Base-by-base conservation (phyloP, 495 filamentous ascomycete genomes). In the Niebla homalea region DNA sequence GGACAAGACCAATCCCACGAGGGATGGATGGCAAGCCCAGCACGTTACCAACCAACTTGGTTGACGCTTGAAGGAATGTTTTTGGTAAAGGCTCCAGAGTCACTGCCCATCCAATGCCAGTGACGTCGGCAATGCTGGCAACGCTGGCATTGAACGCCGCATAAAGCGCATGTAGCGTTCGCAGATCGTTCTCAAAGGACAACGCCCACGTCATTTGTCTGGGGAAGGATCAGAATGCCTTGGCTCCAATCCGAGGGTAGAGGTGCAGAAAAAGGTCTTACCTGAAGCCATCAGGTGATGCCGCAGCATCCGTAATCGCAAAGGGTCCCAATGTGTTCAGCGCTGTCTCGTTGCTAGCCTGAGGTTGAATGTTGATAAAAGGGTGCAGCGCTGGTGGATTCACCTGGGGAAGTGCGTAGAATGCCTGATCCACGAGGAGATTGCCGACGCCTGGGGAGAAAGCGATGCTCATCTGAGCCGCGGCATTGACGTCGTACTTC, bases 401-500 rank as follows among this genome's bases (percentile, higher is more conserved):
- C 5, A 26, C 41, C 7, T 20, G 25, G 6, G 45, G 51, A 8
- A 40, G 8, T 4, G 44, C 26, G 14, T 48, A 48, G 21, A 48
- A 16, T 16, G 20, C 19, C 15, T 5, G 15, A 4, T 20, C 4
- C 5, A 39, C 35, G 16, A 39, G 12, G 18, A 49, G 7, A 12
- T n/a, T 40, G 18, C 43, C 43, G n/a, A 29, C 25, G 43, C 22
- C 26, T 29, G 43, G 22, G 15, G 43, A 12, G 25, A 32, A n/a
- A 46, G 20, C 43, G 21, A 45, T 45, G 25, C 29, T 46, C 29
- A 35, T 26, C 12, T 40, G 8, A 11, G 5, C 11, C 11, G 61
- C 57, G 8, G 64, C 67, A 43, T 64, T 57, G 1, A 53, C 44
- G 52, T 70, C 67, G 1, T 40, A 38, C 0, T 49, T 43, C 0